These are phyloP conservation scores for Naganishia sp. DNA, from an alignment of 1,284 basidiomycete genomes.

Conservation along the genomic window DNA sequence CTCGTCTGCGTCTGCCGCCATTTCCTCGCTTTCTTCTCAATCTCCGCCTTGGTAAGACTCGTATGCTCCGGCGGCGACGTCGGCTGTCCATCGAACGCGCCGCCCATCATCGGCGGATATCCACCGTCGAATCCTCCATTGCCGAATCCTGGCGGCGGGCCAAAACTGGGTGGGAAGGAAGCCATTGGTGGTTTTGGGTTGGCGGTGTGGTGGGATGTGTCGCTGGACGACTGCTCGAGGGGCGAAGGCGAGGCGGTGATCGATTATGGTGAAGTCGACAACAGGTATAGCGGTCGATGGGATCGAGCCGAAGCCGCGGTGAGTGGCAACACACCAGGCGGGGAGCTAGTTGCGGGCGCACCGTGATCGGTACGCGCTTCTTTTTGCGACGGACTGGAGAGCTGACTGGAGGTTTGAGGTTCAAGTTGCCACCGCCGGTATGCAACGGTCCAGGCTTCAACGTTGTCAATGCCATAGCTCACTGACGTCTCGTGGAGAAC, in stretches of 20 bases:
- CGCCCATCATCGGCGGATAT: not conserved
- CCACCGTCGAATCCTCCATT: constrained; percentile 35
- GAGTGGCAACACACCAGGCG: not conserved
- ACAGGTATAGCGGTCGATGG: constrained; percentile 3
- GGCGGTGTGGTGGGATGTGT: not conserved
- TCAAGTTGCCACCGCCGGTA: no score
- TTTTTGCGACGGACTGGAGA: no score
- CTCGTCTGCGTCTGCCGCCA: constrained; percentile 50
- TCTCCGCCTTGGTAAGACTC: constrained; percentile 50
- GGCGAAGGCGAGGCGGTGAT: not conserved
- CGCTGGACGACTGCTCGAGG: not conserved
- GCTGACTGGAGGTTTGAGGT: no score
- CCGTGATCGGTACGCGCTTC: not conserved
- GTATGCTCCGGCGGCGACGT: constrained; percentile 40
- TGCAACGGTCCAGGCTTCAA: no score
- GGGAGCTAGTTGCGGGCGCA: not conserved
- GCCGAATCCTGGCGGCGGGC: constrained; percentile 45
- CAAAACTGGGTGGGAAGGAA: constrained; percentile 52
- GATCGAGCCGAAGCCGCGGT: not conserved
- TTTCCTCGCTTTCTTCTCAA: constrained; percentile 55
- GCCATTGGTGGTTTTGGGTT: constrained; percentile 37
- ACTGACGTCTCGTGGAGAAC: no score
- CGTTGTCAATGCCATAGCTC: no score
- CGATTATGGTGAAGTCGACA: not conserved
- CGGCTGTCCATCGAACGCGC: not conserved